Conservation (phyloP, 345 rosid species). For the Psidium friedrichsthalianum region DNA sequence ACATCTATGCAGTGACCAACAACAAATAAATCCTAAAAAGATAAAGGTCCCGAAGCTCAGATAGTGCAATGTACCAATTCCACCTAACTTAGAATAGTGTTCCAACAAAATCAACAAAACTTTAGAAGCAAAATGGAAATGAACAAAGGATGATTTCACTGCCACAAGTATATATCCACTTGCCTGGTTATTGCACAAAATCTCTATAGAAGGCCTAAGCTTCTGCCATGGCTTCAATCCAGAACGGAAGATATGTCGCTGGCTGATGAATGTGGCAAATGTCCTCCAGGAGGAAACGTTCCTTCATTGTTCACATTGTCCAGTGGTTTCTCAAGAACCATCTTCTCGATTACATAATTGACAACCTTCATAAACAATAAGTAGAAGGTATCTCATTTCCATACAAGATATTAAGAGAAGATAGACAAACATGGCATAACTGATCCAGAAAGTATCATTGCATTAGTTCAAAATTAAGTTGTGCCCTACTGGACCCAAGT, state of each 20-base stretch:
- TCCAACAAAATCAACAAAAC: background rate
- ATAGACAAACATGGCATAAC: background rate
- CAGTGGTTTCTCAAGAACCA: conserved; percentile 74
- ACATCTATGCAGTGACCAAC: background rate
- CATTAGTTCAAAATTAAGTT: background rate
- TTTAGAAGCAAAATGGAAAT: background rate
- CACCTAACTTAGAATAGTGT: background rate
- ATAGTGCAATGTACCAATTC: background rate
- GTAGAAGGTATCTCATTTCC: background rate
- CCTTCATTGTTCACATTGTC: conserved; percentile 51
- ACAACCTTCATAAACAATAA: conserved; percentile 56
- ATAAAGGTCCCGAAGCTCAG: background rate
- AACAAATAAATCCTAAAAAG: background rate
- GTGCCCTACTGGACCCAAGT: background rate
- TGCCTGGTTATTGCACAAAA: conserved; percentile 95
- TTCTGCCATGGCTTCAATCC: conserved; percentile 78
- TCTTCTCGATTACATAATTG: conserved; percentile 85
- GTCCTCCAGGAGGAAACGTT: conserved; percentile 49
- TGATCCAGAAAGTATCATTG: background rate
- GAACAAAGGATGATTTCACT: background rate
- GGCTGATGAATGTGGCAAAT: conserved; percentile 41
- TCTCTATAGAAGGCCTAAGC: conserved; percentile 76
- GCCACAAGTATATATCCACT: conserved; percentile 6
- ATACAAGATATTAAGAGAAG: background rate
- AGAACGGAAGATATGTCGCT: conserved; percentile 58